These are phyloP conservation scores for Hanseniaspora meyeri DNA, from an alignment of 805 yeast genomes.

Conservation along the genomic window DNA sequence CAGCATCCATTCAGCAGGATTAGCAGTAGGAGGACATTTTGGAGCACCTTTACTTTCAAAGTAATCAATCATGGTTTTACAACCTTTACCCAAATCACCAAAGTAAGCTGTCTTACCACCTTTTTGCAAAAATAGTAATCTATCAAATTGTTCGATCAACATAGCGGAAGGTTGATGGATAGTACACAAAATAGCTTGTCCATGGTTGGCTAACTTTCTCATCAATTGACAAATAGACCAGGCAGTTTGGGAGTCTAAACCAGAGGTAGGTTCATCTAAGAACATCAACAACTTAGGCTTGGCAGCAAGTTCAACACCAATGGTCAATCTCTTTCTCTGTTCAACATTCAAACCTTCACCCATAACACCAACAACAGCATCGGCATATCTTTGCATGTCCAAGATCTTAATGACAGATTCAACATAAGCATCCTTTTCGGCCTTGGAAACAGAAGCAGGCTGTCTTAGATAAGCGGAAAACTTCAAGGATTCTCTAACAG, in stretches of 20 bases:
- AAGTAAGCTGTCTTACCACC: slow-evolving; percentile 70
- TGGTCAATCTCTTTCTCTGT: slow-evolving; percentile 49
- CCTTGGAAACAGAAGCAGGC: slow-evolving; percentile 37
- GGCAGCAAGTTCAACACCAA: slow-evolving; percentile 57
- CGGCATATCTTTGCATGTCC: slow-evolving; percentile 54
- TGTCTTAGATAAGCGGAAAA: slow-evolving; percentile 61
- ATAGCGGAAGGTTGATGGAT: slow-evolving; percentile 81
- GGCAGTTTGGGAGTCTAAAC: slow-evolving; percentile 57
- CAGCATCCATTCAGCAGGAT: slow-evolving; percentile 89
- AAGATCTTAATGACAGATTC: slow-evolving; percentile 51
- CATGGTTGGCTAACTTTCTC: slow-evolving; percentile 47
- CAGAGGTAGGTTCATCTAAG: slow-evolving; percentile 60
- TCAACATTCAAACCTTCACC: slow-evolving; percentile 60
- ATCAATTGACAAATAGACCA: slow-evolving; percentile 53
- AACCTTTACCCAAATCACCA: slow-evolving; percentile 57
- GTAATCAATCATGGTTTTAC: slow-evolving; percentile 45
- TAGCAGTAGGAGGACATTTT: slow-evolving; percentile 54
- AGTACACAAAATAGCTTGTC: slow-evolving; percentile 59
- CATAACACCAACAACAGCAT: slow-evolving; percentile 61
- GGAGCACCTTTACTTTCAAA: slow-evolving; percentile 56
- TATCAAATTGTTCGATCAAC: slow-evolving; percentile 64
- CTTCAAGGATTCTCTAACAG: slow-evolving; percentile 59
- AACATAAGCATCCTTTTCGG: slow-evolving; percentile 53
- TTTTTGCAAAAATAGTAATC: slow-evolving; percentile 52
- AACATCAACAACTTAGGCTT: slow-evolving; percentile 49